These are phyloP conservation scores for Amyloporia xantha DNA, from an alignment of 768 basidiomycete genomes.

Conservation along the genomic window DNA sequence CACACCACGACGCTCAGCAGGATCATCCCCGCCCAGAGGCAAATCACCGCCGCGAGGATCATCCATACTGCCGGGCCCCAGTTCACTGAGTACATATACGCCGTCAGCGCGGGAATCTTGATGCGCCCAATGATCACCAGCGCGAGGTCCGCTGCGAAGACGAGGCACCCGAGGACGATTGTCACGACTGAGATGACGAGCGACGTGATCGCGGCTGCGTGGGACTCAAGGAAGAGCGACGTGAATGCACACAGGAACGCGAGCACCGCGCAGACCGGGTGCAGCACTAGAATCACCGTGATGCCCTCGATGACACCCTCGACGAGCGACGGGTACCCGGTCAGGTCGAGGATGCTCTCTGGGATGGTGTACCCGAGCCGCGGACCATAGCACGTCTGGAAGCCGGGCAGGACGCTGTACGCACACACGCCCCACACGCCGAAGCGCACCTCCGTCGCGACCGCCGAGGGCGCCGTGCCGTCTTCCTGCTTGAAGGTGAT, in stretches of 20 bases:
- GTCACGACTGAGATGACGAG: slow-evolving; percentile 54
- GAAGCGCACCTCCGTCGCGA: slow-evolving; percentile 58
- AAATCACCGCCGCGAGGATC: slow-evolving; percentile 46
- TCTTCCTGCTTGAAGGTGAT: slow-evolving; percentile 33
- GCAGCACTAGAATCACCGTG: slow-evolving; percentile 54
- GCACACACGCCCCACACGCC: slow-evolving; percentile 85
- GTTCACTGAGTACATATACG: slow-evolving; percentile 36
- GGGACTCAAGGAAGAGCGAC: slow-evolving; percentile 55
- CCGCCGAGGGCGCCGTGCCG: slow-evolving; percentile 35
- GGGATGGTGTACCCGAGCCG: slow-evolving; percentile 64
- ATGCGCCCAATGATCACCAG: slow-evolving; percentile 46
- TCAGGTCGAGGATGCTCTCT: slow-evolving; percentile 29
- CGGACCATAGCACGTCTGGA: slow-evolving; percentile 53
- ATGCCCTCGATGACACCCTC: slow-evolving; percentile 39
- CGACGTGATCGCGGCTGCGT: slow-evolving; percentile 46
- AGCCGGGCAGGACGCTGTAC: slow-evolving; percentile 29
- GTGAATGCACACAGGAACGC: slow-evolving; percentile 46
- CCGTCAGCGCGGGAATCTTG: slow-evolving; percentile 34
- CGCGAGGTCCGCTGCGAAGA: slow-evolving; percentile 58
- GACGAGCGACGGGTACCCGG: slow-evolving; percentile 39
- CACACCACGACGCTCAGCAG: slow-evolving; percentile 59
- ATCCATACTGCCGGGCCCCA: slow-evolving; percentile 76
- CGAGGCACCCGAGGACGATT: slow-evolving; percentile 45
- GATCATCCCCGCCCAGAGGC: slow-evolving; percentile 56
- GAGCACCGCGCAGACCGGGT: slow-evolving; percentile 58